Evolutionary conservation across 768 basidiomycete species (phyloP).

Genomic region (Phlegmacium glaucopus): DNA sequence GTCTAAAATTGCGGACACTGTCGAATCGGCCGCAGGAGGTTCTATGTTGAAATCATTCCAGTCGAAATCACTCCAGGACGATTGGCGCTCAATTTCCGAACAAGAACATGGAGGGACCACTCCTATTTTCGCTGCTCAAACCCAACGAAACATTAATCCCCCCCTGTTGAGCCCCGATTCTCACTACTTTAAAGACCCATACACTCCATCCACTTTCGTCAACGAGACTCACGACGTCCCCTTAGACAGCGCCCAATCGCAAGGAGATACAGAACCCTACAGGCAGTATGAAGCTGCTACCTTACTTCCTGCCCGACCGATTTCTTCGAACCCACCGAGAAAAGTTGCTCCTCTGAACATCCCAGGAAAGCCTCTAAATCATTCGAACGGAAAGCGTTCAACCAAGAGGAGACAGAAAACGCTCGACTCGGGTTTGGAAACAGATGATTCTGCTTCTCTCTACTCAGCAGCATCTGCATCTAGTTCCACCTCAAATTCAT

Average conservation of each 20-base stretch:
- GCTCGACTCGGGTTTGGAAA: conserved; percentile 6
- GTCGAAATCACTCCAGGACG: too few species aligned
- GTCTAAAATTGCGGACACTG: too few species aligned
- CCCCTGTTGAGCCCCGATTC: too few species aligned
- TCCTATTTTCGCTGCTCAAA: too few species aligned
- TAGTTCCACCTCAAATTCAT: not conserved
- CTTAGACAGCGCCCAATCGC: not conserved
- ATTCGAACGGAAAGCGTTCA: not conserved
- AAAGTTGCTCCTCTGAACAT: not conserved
- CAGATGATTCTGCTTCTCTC: conserved; percentile 17
- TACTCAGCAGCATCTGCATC: conserved; percentile 20
- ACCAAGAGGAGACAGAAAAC: not conserved
- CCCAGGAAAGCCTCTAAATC: not conserved
- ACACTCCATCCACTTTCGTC: not conserved
- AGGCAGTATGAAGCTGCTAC: not conserved
- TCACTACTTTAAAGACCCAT: not conserved
- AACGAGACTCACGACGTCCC: not conserved
- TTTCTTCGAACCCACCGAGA: not conserved
- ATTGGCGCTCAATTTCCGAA: too few species aligned
- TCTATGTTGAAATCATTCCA: too few species aligned
- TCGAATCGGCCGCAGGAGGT: too few species aligned
- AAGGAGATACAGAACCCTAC: not conserved
- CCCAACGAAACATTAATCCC: too few species aligned
- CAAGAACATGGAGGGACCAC: too few species aligned
- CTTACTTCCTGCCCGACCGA: not conserved